Percentiles rank a stretch among this genome's conserved stretches.
Conservation (phyloP, 1,284 basidiomycete genomes). For the Trametes pubescens region DNA sequence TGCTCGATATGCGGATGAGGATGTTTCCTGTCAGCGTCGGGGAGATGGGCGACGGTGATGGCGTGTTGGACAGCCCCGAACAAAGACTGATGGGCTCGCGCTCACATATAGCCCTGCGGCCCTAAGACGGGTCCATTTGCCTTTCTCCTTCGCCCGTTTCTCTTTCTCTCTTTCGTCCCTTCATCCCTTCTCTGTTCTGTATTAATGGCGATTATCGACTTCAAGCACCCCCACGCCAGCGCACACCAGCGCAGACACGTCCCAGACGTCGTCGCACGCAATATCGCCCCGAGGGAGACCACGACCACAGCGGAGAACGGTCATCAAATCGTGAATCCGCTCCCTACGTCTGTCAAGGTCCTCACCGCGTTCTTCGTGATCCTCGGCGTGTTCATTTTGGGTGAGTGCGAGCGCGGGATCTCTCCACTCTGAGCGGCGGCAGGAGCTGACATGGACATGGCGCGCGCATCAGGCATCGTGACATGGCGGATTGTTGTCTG, state of each 20-base stretch:
- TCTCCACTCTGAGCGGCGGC: neutral
- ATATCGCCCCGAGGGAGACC: slow-evolving; percentile 24
- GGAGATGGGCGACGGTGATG: slow-evolving; percentile 26
- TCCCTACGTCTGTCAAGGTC: slow-evolving; percentile 42
- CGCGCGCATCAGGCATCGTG: slow-evolving; percentile 38
- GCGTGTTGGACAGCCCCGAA: slow-evolving; percentile 31
- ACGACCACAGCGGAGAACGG: slow-evolving; percentile 25
- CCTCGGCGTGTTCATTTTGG: slow-evolving; percentile 43
- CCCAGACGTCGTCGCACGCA: slow-evolving; percentile 23
- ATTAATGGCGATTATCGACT: slow-evolving; percentile 39
- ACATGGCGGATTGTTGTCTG: slow-evolving; percentile 44
- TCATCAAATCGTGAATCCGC: slow-evolving; percentile 29
- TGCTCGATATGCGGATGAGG: neutral
- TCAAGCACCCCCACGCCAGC: slow-evolving; percentile 27
- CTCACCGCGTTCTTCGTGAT: slow-evolving; percentile 44
- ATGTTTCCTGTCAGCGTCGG: neutral
- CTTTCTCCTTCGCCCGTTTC: slow-evolving; percentile 26
- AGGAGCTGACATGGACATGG: neutral
- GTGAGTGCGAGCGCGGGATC: slow-evolving; percentile 33
- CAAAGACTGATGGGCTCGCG: slow-evolving; percentile 27
- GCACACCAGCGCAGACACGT: slow-evolving; percentile 27
- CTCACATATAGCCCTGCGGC: slow-evolving; percentile 25
- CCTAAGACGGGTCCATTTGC: slow-evolving; percentile 22
- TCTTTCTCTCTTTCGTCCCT: slow-evolving; percentile 28
- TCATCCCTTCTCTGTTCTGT: slow-evolving; percentile 19